phyloP scores from a whole-genome alignment of 2,329 filamentous ascomycete genomes.

The Ophiognomonia clavigignenti-juglandacearum region DNA sequence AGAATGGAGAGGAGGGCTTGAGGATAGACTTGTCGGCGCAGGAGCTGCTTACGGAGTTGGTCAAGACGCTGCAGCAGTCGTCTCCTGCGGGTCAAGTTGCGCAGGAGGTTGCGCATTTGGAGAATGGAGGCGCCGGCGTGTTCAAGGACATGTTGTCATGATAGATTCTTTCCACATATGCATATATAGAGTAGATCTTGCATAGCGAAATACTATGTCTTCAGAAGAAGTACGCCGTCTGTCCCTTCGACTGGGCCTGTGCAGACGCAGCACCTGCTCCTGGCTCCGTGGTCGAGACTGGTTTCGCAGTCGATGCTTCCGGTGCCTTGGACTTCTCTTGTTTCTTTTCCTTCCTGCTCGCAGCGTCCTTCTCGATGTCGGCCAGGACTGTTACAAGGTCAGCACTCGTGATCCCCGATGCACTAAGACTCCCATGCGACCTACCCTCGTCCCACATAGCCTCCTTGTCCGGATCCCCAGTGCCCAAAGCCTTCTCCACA shows the following conservation, averaged over 20 bases:
- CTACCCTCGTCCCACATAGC: constrained; percentile 82
- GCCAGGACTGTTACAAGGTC: constrained; percentile 46
- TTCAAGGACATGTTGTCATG: constrained; percentile 61
- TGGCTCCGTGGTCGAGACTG: constrained; percentile 20
- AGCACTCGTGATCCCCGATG: too few species aligned
- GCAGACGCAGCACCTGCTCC: constrained; percentile 17
- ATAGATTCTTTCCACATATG: constrained; percentile 11
- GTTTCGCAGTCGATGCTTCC: constrained; percentile 21
- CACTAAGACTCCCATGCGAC: constrained; percentile 24
- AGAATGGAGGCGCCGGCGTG: constrained; percentile 28
- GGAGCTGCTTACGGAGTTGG: constrained; percentile 50
- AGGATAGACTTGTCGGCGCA: constrained; percentile 56
- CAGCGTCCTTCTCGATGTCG: constrained; percentile 62
- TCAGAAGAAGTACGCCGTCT: constrained; percentile 48
- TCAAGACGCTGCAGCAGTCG: constrained; percentile 41
- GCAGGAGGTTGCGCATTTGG: constrained; percentile 14
- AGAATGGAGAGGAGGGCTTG: constrained; percentile 47
- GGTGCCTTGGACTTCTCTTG: constrained; percentile 32
- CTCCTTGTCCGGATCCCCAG: constrained; percentile 70
- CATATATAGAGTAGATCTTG: constrained; percentile 13
- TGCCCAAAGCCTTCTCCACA: constrained; percentile 76
- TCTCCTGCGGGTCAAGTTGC: neutral
- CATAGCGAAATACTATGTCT: constrained; percentile 20
- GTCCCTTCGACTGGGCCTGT: constrained; percentile 20
- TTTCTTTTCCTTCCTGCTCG: constrained; percentile 42